These are phyloP conservation scores for Ascochyta koolunga DNA, from an alignment of 2,329 filamentous ascomycete species.

Conservation along the genomic window DNA sequence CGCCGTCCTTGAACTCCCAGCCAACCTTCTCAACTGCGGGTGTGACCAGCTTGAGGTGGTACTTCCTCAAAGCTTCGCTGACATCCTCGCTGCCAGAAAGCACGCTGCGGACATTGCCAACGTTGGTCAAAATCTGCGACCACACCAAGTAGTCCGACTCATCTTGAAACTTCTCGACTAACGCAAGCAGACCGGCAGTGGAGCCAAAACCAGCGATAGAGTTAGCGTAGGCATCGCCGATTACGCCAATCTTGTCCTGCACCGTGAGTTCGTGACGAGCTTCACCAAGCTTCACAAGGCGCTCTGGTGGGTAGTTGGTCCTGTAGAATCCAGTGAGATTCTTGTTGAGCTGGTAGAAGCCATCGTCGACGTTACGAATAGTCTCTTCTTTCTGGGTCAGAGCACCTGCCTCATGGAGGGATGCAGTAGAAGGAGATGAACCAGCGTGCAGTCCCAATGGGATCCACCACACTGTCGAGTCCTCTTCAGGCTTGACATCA, in stretches of 20 bases:
- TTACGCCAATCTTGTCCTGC: slow-evolving; percentile 90
- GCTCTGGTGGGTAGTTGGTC: slow-evolving; percentile 87
- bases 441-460: slow-evolving; percentile 85
- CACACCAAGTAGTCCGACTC: slow-evolving; percentile 90
- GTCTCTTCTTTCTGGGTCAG: slow-evolving; percentile 79
- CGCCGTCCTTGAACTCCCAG: slow-evolving; percentile 79
- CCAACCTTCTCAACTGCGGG: slow-evolving; percentile 79
- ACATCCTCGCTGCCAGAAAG: slow-evolving; percentile 79
- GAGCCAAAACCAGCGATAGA: slow-evolving; percentile 85
- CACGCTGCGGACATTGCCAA: slow-evolving; percentile 79
- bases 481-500: slow-evolving; percentile 88
- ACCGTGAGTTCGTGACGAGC: slow-evolving; percentile 77
- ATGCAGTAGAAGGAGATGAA: slow-evolving; percentile 57
- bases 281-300: slow-evolving; percentile 79
- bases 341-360: slow-evolving; percentile 94
- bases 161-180: slow-evolving; percentile 80
- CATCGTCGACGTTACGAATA: slow-evolving; percentile 73
- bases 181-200: slow-evolving; percentile 79
- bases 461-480: slow-evolving; percentile 94
- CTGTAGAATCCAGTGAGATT: slow-evolving; percentile 89
- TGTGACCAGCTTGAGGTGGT: slow-evolving; percentile 77
- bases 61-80: slow-evolving; percentile 75
- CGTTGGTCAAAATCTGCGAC: slow-evolving; percentile 79
- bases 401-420: slow-evolving; percentile 68
- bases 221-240: slow-evolving; percentile 87